Percentiles rank a stretch among this genome's conserved stretches.
Evolutionary conservation across 2,329 filamentous ascomycete species (phyloP).

Genomic region (Alternaria infectoria): DNA sequence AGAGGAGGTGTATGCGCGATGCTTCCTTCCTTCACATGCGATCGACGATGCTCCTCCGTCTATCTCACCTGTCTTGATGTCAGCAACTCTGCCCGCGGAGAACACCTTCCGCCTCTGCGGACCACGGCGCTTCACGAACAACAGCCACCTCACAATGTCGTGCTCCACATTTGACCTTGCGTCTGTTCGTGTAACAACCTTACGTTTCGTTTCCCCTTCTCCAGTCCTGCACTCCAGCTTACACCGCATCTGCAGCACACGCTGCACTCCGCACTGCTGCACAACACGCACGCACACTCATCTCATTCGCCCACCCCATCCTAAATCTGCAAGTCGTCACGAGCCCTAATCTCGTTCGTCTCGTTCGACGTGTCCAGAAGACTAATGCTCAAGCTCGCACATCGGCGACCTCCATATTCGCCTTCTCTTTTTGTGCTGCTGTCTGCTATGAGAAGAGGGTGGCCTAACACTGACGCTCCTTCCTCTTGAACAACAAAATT

Average conservation of each 20-base stretch:
- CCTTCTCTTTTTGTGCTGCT: neutral
- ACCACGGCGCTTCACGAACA: neutral
- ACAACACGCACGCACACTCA: conserved; percentile 13
- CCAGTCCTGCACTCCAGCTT: conserved; percentile 14
- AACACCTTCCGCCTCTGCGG: neutral
- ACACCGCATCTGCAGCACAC: conserved; percentile 14
- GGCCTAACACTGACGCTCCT: neutral
- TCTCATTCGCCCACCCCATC: conserved; percentile 1
- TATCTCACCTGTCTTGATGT: neutral
- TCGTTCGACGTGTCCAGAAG: neutral
- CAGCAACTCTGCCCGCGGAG: neutral
- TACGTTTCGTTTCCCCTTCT: neutral
- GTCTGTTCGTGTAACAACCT: neutral
- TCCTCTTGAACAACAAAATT: neutral
- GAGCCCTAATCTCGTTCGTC: neutral
- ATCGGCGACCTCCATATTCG: conserved; percentile 11
- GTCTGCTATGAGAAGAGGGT: neutral
- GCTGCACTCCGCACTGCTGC: conserved; percentile 20
- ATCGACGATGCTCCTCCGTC: neutral
- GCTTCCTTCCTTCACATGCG: neutral
- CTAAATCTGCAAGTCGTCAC: conserved; percentile 9
- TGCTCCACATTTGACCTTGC: neutral
- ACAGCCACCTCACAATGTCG: neutral
- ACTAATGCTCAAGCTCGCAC: conserved; percentile 8
- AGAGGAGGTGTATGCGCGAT: neutral